Conservation (phyloP, 805 yeast genomes). For the Cyberlindnera maritima region DNA sequence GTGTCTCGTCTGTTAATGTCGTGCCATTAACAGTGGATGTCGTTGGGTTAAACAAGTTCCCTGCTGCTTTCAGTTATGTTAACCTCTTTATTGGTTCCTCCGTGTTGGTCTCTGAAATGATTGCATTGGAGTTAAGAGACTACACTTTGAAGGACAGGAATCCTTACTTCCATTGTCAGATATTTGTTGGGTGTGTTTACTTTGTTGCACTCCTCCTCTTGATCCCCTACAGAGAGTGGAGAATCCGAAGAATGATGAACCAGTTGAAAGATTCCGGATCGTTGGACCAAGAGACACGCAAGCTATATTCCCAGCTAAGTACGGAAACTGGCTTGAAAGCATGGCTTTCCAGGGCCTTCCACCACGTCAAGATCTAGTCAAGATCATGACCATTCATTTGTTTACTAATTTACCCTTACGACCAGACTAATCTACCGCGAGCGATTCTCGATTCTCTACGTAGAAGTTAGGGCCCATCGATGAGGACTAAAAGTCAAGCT, state of each 20-base stretch:
- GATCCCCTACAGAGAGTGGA: constrained; percentile 49
- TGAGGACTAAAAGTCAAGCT: too few species aligned
- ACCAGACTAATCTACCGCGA: too few species aligned
- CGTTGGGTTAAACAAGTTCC: constrained; percentile 35
- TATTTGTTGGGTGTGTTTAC: constrained; percentile 53
- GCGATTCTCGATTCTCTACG: too few species aligned
- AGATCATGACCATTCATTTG: constrained; percentile 1
- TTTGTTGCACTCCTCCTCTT: constrained; percentile 41
- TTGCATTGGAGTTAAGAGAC: constrained; percentile 49
- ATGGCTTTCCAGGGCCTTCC: constrained; percentile 17
- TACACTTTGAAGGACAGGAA: constrained; percentile 21
- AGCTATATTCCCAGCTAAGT: neutral
- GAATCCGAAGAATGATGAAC: constrained; percentile 41
- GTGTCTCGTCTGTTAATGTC: constrained; percentile 42
- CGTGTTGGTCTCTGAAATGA: constrained; percentile 48
- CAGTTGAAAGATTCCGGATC: constrained; percentile 13
- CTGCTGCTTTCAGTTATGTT: constrained; percentile 38
- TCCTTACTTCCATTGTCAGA: constrained; percentile 59
- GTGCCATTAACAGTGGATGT: constrained; percentile 40
- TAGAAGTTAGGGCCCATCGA: too few species aligned
- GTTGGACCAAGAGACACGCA: neutral
- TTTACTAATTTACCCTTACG: too few species aligned
- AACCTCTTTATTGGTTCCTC: constrained; percentile 31
- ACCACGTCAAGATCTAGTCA: constrained; percentile 7
- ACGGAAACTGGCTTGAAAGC: neutral